Percentiles rank a stretch among this genome's conserved stretches.
Conservation (phyloP, 1,139 yeast species). For the Kluyveromyces sp. region DNA sequence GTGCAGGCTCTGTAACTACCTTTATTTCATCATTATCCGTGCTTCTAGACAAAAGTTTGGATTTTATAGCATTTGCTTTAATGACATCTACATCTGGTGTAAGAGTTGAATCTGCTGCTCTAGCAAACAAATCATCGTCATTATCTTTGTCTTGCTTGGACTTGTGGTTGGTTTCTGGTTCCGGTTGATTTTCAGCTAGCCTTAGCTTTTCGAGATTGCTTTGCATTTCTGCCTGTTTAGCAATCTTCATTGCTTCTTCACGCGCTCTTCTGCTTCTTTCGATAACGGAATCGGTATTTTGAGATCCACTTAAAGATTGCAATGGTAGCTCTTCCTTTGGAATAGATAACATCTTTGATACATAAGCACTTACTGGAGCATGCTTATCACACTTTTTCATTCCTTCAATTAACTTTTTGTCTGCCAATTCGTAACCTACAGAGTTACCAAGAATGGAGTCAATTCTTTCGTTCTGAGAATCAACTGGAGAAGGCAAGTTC, state of each 20-base stretch:
- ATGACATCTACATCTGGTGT: slow-evolving; percentile 23
- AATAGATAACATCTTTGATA: slow-evolving; percentile 81
- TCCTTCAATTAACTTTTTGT: slow-evolving; percentile 42
- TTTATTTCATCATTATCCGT: slow-evolving; percentile 13
- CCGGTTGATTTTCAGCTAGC: slow-evolving; percentile 14
- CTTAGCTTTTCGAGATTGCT: slow-evolving; percentile 29
- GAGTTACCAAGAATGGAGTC: slow-evolving; percentile 56
- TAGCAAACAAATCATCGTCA: slow-evolving; percentile 17
- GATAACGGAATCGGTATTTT: background rate
- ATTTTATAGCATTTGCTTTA: slow-evolving; percentile 4
- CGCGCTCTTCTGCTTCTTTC: slow-evolving; percentile 66
- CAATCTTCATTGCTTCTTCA: slow-evolving; percentile 45
- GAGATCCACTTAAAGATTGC: slow-evolving; percentile 10
- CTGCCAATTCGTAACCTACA: slow-evolving; percentile 46
- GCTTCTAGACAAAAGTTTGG: background rate
- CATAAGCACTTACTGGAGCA: slow-evolving; percentile 70
- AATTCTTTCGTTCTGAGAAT: slow-evolving; percentile 66
- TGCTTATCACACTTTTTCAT: slow-evolving; percentile 58
- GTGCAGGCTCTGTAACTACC: slow-evolving; percentile 21
- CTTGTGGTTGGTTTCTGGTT: too few relatives aligned
- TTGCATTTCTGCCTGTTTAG: slow-evolving; percentile 59
- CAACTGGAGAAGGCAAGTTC: slow-evolving; percentile 72
- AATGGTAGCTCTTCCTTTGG: slow-evolving; percentile 72
- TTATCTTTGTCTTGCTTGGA: slow-evolving; percentile 5
- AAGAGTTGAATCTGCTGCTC: slow-evolving; percentile 22